These are phyloP conservation scores for Aspergillus tubingensis DNA, from an alignment of 2,329 filamentous ascomycete species.

Conservation along the genomic window DNA sequence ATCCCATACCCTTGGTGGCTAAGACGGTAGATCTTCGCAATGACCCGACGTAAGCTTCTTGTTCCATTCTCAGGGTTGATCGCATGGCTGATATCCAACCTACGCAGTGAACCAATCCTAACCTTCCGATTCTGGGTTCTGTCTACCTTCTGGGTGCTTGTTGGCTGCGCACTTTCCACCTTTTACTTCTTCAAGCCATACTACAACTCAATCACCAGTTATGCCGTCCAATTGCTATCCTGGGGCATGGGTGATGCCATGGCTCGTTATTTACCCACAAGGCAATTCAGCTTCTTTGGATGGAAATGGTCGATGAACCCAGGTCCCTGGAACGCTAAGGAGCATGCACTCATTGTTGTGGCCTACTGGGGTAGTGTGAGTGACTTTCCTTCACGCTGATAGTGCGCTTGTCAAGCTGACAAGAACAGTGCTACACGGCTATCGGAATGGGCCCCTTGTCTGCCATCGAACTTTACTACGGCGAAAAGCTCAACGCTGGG, in stretches of 20 bases:
- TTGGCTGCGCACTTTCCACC: background rate
- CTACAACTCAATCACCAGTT: background rate
- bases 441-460: background rate
- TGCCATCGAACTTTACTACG: background rate
- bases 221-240: background rate
- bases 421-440: background rate
- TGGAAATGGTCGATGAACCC: background rate
- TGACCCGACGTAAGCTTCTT: background rate
- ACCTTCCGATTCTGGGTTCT: background rate
- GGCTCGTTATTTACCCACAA: background rate
- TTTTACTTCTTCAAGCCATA: background rate
- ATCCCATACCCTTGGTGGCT: background rate
- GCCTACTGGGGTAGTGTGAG: background rate
- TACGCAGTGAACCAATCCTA: background rate
- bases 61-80: too few relatives aligned
- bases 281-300: background rate
- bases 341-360: background rate
- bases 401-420: background rate
- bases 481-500: background rate
- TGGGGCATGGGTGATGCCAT: background rate
- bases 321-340: background rate
- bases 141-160: background rate
- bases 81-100: background rate
- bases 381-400: background rate
- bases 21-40: background rate